A percentile compares a stretch with the other conserved stretches of the same genome.
Evolutionary conservation across 352 stramenopile genomes (phyloP).

Genomic region (Thraustochytrium striatum): DNA sequence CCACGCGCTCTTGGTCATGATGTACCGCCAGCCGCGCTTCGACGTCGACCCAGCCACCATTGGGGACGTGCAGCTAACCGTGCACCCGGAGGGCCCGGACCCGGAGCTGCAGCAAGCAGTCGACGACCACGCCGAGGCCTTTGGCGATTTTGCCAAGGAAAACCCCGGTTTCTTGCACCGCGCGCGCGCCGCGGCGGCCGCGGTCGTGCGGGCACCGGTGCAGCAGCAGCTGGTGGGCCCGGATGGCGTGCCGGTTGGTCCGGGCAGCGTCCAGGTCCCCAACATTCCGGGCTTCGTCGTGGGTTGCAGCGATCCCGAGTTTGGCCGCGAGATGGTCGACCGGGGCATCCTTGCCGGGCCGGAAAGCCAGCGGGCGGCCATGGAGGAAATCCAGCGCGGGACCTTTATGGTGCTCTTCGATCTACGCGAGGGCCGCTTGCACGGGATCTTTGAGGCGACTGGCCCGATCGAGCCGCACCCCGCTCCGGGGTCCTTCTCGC

Average conservation of each 20-base stretch:
- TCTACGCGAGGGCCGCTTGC: background rate
- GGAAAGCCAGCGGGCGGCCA: background rate
- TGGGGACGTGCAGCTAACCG: conserved; percentile 15
- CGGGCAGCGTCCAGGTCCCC: conserved; percentile 10
- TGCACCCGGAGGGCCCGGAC: conserved; percentile 42
- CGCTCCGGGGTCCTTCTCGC: background rate
- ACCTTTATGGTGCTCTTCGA: conserved; percentile 18
- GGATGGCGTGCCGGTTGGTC: conserved; percentile 16
- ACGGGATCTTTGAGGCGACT: conserved; percentile 21
- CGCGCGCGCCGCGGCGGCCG: background rate
- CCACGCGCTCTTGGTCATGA: conserved; percentile 44
- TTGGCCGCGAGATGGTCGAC: conserved; percentile 15
- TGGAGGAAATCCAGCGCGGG: conserved; percentile 32
- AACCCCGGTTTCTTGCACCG: background rate
- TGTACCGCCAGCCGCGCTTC: conserved; percentile 10
- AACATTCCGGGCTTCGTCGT: conserved; percentile 24
- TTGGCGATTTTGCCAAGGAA: conserved; percentile 1
- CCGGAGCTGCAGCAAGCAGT: background rate
- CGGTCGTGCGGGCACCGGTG: background rate
- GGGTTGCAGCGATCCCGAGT: background rate
- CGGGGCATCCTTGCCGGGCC: background rate
- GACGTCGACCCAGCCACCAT: conserved; percentile 5
- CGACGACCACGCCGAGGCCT: conserved; percentile 35
- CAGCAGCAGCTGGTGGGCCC: background rate
- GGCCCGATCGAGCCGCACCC: conserved; percentile 1